Evolutionary conservation across 495 filamentous ascomycete genomes (phyloP).

Genomic region (Annulohypoxylon stygium): DNA sequence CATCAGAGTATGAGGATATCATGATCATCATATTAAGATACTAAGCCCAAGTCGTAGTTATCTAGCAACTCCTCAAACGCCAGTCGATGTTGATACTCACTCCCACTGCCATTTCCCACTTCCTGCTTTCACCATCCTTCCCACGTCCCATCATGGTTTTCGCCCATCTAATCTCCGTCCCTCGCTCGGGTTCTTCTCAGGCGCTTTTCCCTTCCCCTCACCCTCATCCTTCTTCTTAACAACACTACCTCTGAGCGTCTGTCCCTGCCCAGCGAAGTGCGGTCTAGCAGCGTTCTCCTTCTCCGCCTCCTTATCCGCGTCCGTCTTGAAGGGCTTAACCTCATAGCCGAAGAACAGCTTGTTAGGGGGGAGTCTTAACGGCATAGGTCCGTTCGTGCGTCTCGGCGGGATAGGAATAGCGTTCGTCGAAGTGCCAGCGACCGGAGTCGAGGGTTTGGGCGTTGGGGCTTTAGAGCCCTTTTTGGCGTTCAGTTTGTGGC

Average conservation of each 20-base stretch:
- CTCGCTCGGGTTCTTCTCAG: conserved; percentile 54
- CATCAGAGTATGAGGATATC: conserved; percentile 14
- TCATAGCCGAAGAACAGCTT: conserved; percentile 98
- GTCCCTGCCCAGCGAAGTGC: conserved; percentile 87
- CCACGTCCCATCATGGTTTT: conserved; percentile 23
- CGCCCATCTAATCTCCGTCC: conserved; percentile 58
- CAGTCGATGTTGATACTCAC: conserved; percentile 2
- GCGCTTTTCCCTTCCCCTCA: conserved; percentile 53
- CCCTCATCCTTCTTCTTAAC: conserved; percentile 67
- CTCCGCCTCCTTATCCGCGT: conserved; percentile 75
- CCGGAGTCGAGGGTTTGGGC: conserved; percentile 84
- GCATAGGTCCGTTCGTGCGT: conserved; percentile 82
- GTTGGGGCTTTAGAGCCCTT: conserved; percentile 83
- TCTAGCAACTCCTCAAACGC: conserved; percentile 37
- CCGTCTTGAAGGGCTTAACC: conserved; percentile 85
- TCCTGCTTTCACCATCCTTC: not conserved
- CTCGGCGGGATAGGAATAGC: conserved; percentile 56
- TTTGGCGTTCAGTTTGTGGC: conserved; percentile 81
- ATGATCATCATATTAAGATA: conserved; percentile 26
- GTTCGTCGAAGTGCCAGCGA: conserved; percentile 76
- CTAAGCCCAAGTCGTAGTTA: conserved; percentile 2
- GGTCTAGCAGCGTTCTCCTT: conserved; percentile 74
- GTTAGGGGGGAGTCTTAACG: conserved; percentile 84
- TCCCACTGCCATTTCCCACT: not conserved
- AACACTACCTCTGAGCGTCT: conserved; percentile 80